Evolutionary conservation across 352 stramenopile species (phyloP).

Genomic region (Phytopythium montanum): DNA sequence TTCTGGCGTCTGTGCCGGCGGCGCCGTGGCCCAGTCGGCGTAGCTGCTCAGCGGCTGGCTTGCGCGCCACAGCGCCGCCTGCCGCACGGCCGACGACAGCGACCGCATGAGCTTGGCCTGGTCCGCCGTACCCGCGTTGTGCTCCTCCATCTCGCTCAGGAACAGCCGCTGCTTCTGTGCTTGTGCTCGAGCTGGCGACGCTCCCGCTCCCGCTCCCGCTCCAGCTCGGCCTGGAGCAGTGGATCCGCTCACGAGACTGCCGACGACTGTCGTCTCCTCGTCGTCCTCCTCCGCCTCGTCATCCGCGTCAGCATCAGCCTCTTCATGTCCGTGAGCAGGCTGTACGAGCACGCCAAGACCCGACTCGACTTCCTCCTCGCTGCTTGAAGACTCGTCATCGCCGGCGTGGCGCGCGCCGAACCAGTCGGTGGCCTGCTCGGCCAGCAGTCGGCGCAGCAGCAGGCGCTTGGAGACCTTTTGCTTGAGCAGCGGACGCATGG

Average conservation of each 20-base stretch:
- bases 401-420: constrained; percentile 20
- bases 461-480: constrained; percentile 84
- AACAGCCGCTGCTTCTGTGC: constrained; percentile 32
- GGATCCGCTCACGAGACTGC: constrained; percentile 70
- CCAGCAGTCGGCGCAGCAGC: constrained; percentile 67
- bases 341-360: constrained; percentile 5
- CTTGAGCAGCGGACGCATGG: constrained; percentile 83
- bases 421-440: constrained; percentile 57
- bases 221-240: constrained; percentile 44
- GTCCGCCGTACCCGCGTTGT: constrained; percentile 46
- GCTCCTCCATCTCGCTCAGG: constrained; percentile 71
- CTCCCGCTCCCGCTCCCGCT: constrained; percentile 10
- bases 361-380: constrained; percentile 62
- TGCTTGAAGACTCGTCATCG: constrained; percentile 69
- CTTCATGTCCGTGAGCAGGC: constrained; percentile 38
- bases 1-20: constrained; percentile 48
- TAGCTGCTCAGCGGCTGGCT: constrained; percentile 69
- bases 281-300: constrained; percentile 62
- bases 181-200: constrained; percentile 10
- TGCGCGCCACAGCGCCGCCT: constrained; percentile 73
- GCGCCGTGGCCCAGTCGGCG: constrained; percentile 62
- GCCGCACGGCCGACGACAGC: constrained; percentile 70
- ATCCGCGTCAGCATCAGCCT: constrained; percentile 34
- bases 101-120: constrained; percentile 72
- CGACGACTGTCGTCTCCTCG: constrained; percentile 76